These are phyloP conservation scores for Trypanosoma avium DNA, from an alignment of 208 protist genomes.

Conservation along the genomic window DNA sequence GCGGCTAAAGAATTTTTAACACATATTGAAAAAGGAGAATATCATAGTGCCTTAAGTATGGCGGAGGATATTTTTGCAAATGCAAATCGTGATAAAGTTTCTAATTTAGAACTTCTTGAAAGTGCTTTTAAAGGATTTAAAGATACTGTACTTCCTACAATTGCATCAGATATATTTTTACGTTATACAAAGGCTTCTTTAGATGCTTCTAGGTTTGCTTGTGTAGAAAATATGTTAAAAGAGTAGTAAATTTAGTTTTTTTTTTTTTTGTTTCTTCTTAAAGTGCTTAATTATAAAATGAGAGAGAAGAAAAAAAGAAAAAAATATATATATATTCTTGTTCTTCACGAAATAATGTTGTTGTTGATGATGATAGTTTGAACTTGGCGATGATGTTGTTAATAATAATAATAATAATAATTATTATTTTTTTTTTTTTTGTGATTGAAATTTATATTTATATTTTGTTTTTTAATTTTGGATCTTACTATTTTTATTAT, in stretches of 20 bases:
- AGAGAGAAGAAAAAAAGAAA: conserved; percentile 19
- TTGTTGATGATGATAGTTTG: no score
- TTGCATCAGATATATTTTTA: conserved; percentile 72
- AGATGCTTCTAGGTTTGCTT: conserved; percentile 67
- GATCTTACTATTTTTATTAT: conserved; percentile 1
- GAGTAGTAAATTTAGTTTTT: conserved; percentile 27
- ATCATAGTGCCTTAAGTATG: conserved; percentile 53
- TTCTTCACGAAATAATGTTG: no score
- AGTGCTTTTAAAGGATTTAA: conserved; percentile 57
- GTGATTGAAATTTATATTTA: conserved; percentile 10
- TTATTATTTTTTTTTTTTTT: conserved; percentile 14
- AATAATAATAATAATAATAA: no score
- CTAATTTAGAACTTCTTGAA: conserved; percentile 40
- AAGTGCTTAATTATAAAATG: background rate
- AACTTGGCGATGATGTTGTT: no score
- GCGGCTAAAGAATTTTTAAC: conserved; percentile 48
- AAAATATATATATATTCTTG: background rate
- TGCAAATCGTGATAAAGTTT: conserved; percentile 39
- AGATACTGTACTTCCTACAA: conserved; percentile 48
- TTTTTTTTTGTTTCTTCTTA: conserved; percentile 1
- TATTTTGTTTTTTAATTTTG: conserved; percentile 3
- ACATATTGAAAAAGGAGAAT: conserved; percentile 64
- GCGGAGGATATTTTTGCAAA: conserved; percentile 54
- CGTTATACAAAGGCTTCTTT: conserved; percentile 65
- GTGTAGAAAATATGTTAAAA: conserved; percentile 78